Percentiles rank a stretch among this genome's conserved stretches.
phyloP scores from a whole-genome alignment of 1,139 yeast species.

The Pichia sp. region DNA sequence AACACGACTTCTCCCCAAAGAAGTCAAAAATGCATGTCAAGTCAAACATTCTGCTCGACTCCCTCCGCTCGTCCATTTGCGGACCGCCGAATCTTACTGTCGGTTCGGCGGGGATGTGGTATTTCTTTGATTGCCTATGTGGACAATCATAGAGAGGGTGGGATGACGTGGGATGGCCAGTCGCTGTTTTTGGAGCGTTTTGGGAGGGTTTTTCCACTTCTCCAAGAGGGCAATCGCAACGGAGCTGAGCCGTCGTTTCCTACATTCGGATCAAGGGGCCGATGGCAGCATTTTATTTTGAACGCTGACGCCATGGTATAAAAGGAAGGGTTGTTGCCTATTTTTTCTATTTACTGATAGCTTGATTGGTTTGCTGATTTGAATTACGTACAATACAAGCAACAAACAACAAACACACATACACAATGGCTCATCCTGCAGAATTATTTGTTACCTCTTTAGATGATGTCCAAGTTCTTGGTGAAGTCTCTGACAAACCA shows the following conservation, averaged over 20 bases:
- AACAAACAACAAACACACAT: background rate
- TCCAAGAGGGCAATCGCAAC: background rate
- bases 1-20: too few relatives aligned
- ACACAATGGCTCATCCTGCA: constrained; percentile 17
- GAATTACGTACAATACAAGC: too few relatives aligned
- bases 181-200: constrained; percentile 1
- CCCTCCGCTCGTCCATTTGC: background rate
- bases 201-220: too few relatives aligned
- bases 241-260: background rate
- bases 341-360: too few relatives aligned
- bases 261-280: background rate
- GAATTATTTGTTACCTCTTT: constrained; percentile 30
- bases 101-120: background rate
- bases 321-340: background rate
- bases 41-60: too few relatives aligned
- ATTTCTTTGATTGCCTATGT: too few relatives aligned
- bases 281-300: background rate
- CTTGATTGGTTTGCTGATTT: too few relatives aligned
- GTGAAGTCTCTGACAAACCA: constrained; percentile 53
- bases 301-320: background rate
- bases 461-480: constrained; percentile 61
- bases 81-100: background rate
- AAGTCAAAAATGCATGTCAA: too few relatives aligned
- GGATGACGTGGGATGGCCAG: constrained; percentile 9
- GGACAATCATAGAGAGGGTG: too few relatives aligned